Conservation (phyloP, 495 filamentous ascomycete species). For the Trichoderma erinaceum region DNA sequence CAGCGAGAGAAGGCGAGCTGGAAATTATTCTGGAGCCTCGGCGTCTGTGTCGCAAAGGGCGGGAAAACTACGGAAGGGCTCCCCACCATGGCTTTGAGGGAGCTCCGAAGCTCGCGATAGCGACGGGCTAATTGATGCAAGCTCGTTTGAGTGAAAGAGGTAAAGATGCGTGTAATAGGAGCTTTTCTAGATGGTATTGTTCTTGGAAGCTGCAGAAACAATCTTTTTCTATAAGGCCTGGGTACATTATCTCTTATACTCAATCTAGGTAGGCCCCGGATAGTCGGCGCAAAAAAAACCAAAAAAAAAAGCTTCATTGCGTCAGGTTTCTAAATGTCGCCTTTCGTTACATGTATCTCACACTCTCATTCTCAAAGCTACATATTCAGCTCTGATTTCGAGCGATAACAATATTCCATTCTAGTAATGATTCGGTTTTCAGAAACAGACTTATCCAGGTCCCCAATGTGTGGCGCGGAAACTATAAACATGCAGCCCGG, state of each 20-base stretch:
- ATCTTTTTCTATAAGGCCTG: no score
- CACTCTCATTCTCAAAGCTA: neutral
- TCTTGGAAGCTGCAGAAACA: no score
- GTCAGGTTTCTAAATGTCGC: neutral
- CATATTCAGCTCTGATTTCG: neutral
- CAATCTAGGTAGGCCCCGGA: no score
- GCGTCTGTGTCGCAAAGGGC: neutral
- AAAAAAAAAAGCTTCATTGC: neutral
- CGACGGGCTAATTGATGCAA: neutral
- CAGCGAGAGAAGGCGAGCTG: neutral
- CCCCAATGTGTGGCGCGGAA: neutral
- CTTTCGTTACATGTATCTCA: neutral
- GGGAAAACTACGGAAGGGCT: neutral
- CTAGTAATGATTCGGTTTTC: neutral
- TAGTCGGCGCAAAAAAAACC: neutral
- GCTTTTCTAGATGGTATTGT: neutral
- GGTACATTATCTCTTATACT: no score
- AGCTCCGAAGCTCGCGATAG: neutral
- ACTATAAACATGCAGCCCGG: constrained; percentile 3
- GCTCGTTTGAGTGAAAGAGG: neutral
- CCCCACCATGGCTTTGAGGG: neutral
- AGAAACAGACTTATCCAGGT: neutral
- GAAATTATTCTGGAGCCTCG: neutral
- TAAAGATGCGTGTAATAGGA: neutral
- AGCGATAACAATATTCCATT: neutral